phyloP scores from a whole-genome alignment of 2,329 filamentous ascomycete species.

The Aspergillus spinulosporus region DNA sequence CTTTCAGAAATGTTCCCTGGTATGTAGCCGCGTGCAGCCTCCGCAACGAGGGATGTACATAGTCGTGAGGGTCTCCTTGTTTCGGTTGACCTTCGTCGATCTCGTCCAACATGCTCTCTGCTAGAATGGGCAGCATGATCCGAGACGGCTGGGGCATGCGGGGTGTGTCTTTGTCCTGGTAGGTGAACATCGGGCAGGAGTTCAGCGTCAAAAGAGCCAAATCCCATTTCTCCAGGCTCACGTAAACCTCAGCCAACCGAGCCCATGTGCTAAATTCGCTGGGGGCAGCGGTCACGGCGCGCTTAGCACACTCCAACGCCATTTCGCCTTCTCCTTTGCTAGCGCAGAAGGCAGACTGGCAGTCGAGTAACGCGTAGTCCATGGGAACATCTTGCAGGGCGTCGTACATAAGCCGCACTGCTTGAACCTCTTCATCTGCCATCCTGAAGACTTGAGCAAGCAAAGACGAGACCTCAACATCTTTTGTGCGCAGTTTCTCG shows the following conservation, averaged over 20 bases:
- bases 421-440: constrained; percentile 96
- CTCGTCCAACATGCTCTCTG: constrained; percentile 89
- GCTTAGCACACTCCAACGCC: constrained; percentile 89
- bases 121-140: constrained; percentile 80
- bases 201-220: constrained; percentile 92
- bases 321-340: constrained; percentile 84
- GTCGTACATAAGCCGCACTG: constrained; percentile 82
- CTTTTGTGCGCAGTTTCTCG: constrained; percentile 86
- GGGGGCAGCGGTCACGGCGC: constrained; percentile 89
- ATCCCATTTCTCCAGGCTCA: constrained; percentile 93
- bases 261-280: constrained; percentile 99
- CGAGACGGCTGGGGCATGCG: constrained; percentile 90
- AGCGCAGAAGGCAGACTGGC: constrained; percentile 88
- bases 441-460: constrained; percentile 88
- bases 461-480: constrained; percentile 90
- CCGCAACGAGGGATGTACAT: constrained; percentile 81
- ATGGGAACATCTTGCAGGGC: constrained; percentile 89
- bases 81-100: constrained; percentile 81
- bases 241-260: constrained; percentile 87
- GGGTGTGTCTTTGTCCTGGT: constrained; percentile 96
- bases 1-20: constrained; percentile 92
- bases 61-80: constrained; percentile 75
- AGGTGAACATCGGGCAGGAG: constrained; percentile 99
- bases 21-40: constrained; percentile 86
- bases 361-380: constrained; percentile 95